Percentiles rank a stretch among this genome's conserved stretches.
These are phyloP conservation scores for Vitis hybrid DNA, from an alignment of 177 flowering plant genomes.

Conservation along the genomic window DNA sequence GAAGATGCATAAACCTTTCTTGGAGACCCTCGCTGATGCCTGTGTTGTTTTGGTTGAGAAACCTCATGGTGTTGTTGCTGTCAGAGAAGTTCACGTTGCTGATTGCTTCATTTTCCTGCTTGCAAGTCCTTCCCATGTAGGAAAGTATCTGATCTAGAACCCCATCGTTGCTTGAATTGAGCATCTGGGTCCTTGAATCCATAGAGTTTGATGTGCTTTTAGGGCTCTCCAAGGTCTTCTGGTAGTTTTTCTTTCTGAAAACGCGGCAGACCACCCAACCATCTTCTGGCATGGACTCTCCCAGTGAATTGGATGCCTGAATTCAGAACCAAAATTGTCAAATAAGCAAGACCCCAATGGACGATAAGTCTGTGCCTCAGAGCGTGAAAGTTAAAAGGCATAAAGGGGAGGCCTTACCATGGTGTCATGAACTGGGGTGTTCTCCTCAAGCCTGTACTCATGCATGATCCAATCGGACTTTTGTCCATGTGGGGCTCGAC, in stretches of 20 bases:
- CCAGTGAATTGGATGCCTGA: conserved; percentile 26
- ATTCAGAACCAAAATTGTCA: not conserved
- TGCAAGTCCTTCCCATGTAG: conserved; percentile 76
- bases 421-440: conserved; percentile 19
- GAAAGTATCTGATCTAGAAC: conserved; percentile 70
- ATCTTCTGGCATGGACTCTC: conserved; percentile 49
- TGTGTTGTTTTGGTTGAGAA: conserved; percentile 4
- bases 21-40: conserved; percentile 9
- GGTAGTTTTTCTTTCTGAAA: conserved; percentile 71
- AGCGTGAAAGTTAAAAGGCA: not conserved
- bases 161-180: conserved; percentile 35
- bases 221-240: conserved; percentile 36
- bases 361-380: not conserved
- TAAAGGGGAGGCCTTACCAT: conserved; percentile 33
- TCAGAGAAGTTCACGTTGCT: conserved; percentile 3
- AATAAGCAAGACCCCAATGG: too few relatives aligned
- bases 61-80: conserved; percentile 15
- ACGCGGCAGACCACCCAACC: conserved; percentile 86
- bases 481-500: conserved; percentile 95
- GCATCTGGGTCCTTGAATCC: conserved; percentile 29
- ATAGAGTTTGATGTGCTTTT: conserved; percentile 18
- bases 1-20: conserved; percentile 49
- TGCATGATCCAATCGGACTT: conserved; percentile 99
- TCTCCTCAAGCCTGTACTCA: conserved; percentile 86
- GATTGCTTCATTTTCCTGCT: conserved; percentile 45